Base-by-base conservation (phyloP, 2,329 filamentous ascomycete genomes). In the Sarocladium oryzae region DNA sequence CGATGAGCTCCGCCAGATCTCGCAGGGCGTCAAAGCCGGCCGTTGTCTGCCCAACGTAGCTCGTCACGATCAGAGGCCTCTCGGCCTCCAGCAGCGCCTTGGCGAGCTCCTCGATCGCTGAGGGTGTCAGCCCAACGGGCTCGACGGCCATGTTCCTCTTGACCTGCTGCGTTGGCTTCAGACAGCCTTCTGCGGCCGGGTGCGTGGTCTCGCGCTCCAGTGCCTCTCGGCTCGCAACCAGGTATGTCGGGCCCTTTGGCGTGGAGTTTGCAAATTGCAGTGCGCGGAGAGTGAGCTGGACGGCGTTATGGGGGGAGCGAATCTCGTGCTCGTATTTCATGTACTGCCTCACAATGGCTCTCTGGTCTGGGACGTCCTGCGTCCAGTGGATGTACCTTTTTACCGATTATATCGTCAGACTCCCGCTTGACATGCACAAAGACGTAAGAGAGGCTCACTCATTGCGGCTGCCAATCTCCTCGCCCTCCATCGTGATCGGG, bases 351-450 rank as follows among this genome's bases (percentile, higher is more conserved):
- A 65, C 60, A 24, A 65, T 72, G 35, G 65, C 63, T 54, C 68
- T 66, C 54, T 71, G 69, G 55, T 72, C 68, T 4, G 67, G 68
- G 13, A 68, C 67, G 49, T 72, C 68, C 56, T 72, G 69, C 50
- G 69, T 63, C 65, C 66, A 74, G 56, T 74, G 70, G 57, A 73
- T 72, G 58, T 71, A 63, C 26, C 52, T 54, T n/a, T n/a, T n/a
- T n/a, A n/a, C n/a, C n/a, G n/a, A n/a, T n/a, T n/a, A n/a, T n/a
- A n/a, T n/a, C n/a, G n/a, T n/a, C n/a, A n/a, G n/a, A n/a, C n/a
- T n/a, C n/a, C n/a, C n/a, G n/a, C n/a, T n/a, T n/a, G n/a, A n/a
- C n/a, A 45, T 9, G 32, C 11, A 26, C 9, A 56, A 28, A 64
- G n/a, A n/a, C n/a, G n/a, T n/a, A n/a, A n/a, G n/a, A n/a, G n/a